A percentile compares a stretch with the other conserved stretches of the same genome.
Evolutionary conservation across 176 grass and related monocot genomes (phyloP).

Genomic region (Carex myosuroides): DNA sequence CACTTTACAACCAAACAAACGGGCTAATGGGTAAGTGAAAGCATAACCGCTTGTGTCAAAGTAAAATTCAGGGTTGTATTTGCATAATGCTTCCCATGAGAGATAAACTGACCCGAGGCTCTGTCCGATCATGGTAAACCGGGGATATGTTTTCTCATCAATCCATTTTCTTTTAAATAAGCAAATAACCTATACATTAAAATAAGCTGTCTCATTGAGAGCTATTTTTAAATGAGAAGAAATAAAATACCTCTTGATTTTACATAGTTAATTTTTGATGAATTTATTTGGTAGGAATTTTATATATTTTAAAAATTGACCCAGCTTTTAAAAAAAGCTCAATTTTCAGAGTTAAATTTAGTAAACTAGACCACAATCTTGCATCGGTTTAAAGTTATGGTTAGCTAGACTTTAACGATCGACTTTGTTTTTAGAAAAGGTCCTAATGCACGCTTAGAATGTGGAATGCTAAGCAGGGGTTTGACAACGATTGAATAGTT

Average conservation of each 20-base stretch:
- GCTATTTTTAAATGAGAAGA: slow-evolving; percentile 1
- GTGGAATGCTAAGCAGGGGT: background rate
- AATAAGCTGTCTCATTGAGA: background rate
- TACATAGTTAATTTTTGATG: background rate
- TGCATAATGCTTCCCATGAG: slow-evolving; percentile 77
- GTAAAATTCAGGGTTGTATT: slow-evolving; percentile 66
- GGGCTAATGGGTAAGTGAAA: slow-evolving; percentile 86
- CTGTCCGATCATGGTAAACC: slow-evolving; percentile 96
- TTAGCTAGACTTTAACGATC: background rate
- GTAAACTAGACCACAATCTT: background rate
- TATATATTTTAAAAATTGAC: background rate
- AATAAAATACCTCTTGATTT: background rate
- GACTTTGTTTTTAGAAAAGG: background rate
- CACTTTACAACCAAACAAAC: slow-evolving; percentile 81
- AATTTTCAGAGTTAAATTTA: background rate
- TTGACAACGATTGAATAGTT: background rate
- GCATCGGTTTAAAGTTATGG: background rate
- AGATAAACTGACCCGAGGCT: slow-evolving; percentile 88
- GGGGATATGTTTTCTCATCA: slow-evolving; percentile 65
- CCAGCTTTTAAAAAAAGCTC: background rate
- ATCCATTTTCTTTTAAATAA: slow-evolving; percentile 91
- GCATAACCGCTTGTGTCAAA: slow-evolving; percentile 95
- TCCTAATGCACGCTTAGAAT: background rate
- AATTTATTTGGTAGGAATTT: background rate
- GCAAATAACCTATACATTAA: slow-evolving; percentile 63